Conservation (phyloP, 148 eudicot genomes). For the Pharnaceum exiguum region DNA sequence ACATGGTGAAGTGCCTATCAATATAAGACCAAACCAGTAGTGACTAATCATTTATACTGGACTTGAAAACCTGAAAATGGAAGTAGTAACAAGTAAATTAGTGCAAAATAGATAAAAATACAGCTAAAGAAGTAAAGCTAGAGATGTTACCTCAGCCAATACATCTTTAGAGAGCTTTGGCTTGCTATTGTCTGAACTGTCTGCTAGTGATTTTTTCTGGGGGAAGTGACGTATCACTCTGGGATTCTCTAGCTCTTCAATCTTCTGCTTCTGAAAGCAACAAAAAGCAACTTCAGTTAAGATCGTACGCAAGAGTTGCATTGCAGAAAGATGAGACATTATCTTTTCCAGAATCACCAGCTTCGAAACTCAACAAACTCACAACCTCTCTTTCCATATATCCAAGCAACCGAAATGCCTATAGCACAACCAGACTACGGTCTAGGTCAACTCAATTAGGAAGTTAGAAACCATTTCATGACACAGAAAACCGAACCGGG, state of each 20-base stretch:
- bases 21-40: background rate
- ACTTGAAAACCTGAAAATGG: slow-evolving; percentile 8
- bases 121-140: background rate
- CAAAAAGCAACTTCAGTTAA: no score
- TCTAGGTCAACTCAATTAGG: no score
- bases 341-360: no score
- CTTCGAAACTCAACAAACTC: no score
- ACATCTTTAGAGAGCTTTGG: slow-evolving; percentile 48
- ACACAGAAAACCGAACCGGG: no score
- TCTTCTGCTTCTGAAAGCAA: slow-evolving; percentile 26
- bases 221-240: slow-evolving; percentile 51
- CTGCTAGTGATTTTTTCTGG: slow-evolving; percentile 51
- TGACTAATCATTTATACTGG: background rate
- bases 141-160: slow-evolving; percentile 31
- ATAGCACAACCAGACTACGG: no score
- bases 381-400: no score
- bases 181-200: slow-evolving; percentile 35
- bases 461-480: no score
- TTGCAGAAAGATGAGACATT: no score
- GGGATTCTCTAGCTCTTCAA: slow-evolving; percentile 22
- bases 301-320: no score
- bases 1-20: background rate
- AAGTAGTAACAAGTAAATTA: background rate
- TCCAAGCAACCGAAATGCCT: no score
- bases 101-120: background rate